Base-by-base conservation (phyloP, 768 basidiomycete species). In the Leccinum arenicola region DNA sequence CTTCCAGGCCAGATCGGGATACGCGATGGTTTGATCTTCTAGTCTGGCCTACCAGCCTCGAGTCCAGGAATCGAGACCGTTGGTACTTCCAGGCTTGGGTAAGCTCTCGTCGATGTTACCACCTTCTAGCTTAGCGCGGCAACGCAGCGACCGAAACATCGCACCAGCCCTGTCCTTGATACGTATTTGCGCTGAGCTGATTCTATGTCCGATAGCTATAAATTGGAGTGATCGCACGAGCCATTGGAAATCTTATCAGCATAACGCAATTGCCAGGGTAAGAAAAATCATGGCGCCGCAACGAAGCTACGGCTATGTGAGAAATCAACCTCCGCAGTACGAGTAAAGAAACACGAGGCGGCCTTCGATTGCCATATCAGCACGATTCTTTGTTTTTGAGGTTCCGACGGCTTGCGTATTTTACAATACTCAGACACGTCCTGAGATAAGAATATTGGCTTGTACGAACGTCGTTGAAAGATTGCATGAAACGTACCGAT, bases 401-500 rank as follows among this genome's bases (percentile, higher is more conserved):
- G 33, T 15, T 31, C 33, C 27, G 35, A 49, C 27, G 25, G 47
- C 50, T 35, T 49, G 45, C 33, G 15, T 27, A 19, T 27, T 48
- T 31, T 36, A 49, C 49, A 4, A 51, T 47, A 53, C 49, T 65
- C 62, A 71, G 36, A 35, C 55, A 47, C 59, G 72, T 2, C 72
- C 70, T 71, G 27, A 21, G 47, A 6, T 9, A 23, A 33, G 23
- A 23, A 3, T 21, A 29, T 29, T 29, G 29, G 17, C 15, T 64
- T 17, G 45, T 21, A 25, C 31, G 14, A 14, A 48, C 49, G 50
- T 57, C 33, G 36, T 63, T 11, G 38, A 9, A 21, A 21, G 50
- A 57, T 40, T 47, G 58, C 38, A 47, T 54, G 51, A 50, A 56
- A 59, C 71, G 57, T 70, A 83, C 88, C 89, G 64, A 93, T 89